Base-by-base conservation (phyloP, 495 filamentous ascomycete genomes). In the Penicillium salamii region DNA sequence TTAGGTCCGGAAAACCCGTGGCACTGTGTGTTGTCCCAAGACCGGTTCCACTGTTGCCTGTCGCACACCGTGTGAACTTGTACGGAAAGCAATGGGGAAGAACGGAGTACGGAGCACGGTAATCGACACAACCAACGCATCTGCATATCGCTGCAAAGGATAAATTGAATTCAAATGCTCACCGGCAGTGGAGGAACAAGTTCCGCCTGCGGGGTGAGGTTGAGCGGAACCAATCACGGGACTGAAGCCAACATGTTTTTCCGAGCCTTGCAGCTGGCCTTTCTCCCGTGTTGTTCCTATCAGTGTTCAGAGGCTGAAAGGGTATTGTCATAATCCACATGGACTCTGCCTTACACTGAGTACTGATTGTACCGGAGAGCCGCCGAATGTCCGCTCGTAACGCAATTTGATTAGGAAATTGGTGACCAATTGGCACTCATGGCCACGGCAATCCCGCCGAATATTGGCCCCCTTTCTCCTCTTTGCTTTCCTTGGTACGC, bases 191-290 rank as follows among this genome's bases (percentile, higher is more conserved):
- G 33, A 44, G 42, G 54, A 57, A 53, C 46, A 42, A 28, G 55
- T 64, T 62, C 65, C 61, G 62, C 61, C 49, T 64, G 67, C 67
- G 62, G 68, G 58, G 62, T 67, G 61, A 59, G 46, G 52, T 54
- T 42, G 49, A 54, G 33, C 19, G 19, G 38, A 44, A 38, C 67
- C 69, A 72, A 71, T 71, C 63, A 68, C 21, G 50, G 51, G 4
- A 34, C 44, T 14, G 49, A 40, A 57, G 46, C 53, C 47, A 44
- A 36, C 57, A 53, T 40, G 33, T 24, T 49, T 53, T 67, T 63
- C 68, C 66, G 57, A 64, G 66, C 54, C 62, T 58, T 68, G 67
- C 63, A 66, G 58, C 36, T 32, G 18, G 17, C 7, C 32, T 21
- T 44, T 49, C 41, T 35, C 34, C 48, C 44, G 50, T 52, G 39